Evolutionary conservation across 805 yeast species (phyloP).

Genomic region (Metschnikowia borealis): DNA sequence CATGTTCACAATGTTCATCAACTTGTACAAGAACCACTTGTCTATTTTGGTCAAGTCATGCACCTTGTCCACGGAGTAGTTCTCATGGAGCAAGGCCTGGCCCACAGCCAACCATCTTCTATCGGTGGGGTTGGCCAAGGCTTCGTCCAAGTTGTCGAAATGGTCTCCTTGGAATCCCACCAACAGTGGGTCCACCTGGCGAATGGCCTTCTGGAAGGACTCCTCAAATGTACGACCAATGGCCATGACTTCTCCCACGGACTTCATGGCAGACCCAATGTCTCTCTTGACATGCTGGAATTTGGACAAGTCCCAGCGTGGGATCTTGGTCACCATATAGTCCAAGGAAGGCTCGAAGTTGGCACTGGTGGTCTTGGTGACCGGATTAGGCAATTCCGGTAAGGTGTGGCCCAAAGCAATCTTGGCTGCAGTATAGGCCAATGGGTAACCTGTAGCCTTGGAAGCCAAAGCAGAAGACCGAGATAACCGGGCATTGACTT

Average conservation of each 20-base stretch:
- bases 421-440: slow-evolving; percentile 98
- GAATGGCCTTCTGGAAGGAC: slow-evolving; percentile 93
- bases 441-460: slow-evolving; percentile 97
- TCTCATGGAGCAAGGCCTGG: slow-evolving; percentile 89
- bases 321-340: slow-evolving; percentile 94
- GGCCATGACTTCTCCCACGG: slow-evolving; percentile 99
- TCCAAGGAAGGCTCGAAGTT: slow-evolving; percentile 96
- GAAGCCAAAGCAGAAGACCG: slow-evolving; percentile 98
- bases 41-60: slow-evolving; percentile 92
- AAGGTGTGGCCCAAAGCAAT: slow-evolving; percentile 91
- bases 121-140: slow-evolving; percentile 83
- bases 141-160: slow-evolving; percentile 72
- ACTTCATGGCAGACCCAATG: slow-evolving; percentile 95
- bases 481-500: slow-evolving; percentile 94
- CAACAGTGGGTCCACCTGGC: slow-evolving; percentile 90
- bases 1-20: slow-evolving; percentile 88
- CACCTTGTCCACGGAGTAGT: slow-evolving; percentile 85
- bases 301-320: slow-evolving; percentile 96
- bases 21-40: slow-evolving; percentile 91
- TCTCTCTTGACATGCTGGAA: slow-evolving; percentile 93
- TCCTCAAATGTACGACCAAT: slow-evolving; percentile 98
- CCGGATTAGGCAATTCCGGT: slow-evolving; percentile 94
- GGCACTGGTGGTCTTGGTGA: slow-evolving; percentile 93
- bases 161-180: slow-evolving; percentile 88
- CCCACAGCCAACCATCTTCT: slow-evolving; percentile 98